Evolutionary conservation across 768 basidiomycete species (phyloP), one percentile per base, ranked within the genome.

Genomic region (Panaeolus cyanescens): DNA sequence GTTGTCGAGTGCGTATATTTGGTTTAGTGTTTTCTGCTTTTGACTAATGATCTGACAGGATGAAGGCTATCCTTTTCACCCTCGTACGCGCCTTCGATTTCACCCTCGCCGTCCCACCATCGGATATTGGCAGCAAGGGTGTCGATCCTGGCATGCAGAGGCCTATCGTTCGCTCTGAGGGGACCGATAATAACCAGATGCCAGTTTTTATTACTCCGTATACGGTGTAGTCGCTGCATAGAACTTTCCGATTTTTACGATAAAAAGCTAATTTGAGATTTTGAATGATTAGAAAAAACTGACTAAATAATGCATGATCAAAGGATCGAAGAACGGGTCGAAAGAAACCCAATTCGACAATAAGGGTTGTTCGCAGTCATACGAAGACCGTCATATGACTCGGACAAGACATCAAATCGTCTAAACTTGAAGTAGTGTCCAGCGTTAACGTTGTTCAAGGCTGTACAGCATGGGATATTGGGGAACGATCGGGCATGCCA

Each of bases 1-100:
- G 62, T 88, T 60, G 75, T 79, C 32, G 84, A 88, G 86, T 86
- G 69, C 75, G 85, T 82, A n/a, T 32, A 25, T 54, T 28, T 32
- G 37, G 59, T 31, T 54, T 33, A 31, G 32, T 20, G 57, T 39
- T 58, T 62, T 33, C 53, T 28, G 56, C 20, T 50, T 30, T 63
- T 60, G 34, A 28, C 22, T 33, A 32, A 61, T 58, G 25, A 32
- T 58, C 55, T 34, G n/a, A n/a, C n/a, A 74, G 72, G 62, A 69
- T 68, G 67, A 74, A 74, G 36, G 72, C 69, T 2, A 60, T 72
- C 20, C 56, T 72, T 20, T 73, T 73, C 45, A 72, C 70, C 9
- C 66, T 72, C 3, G 55, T 71, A 15, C 55, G 70, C 20, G 70
- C 78, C 0, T 83, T 85, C 45, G 75, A 80, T 56, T 85, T 83